Evolutionary conservation across 495 filamentous ascomycete species (phyloP), one percentile per base, ranked within the genome.

Genomic region (Echria macrotheca): DNA sequence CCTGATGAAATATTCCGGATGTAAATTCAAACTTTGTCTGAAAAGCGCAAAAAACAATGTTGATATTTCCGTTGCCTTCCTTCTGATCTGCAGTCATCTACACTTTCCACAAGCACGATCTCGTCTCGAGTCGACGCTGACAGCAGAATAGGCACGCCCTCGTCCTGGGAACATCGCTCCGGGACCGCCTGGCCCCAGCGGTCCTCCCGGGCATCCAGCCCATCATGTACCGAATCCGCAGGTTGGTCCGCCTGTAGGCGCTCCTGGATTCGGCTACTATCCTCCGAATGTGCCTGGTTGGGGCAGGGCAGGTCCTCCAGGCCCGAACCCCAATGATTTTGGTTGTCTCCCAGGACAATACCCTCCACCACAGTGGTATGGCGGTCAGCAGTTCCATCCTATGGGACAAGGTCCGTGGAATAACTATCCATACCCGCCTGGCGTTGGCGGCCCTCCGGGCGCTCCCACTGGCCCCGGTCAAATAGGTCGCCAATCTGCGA

Each of bases 11-110:
- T 61, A 88, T 81, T 54, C 72, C 85, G 86, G 86, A 89, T 89
- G 83, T 86, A 78, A 87, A 86, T 75, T 60, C 68, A 18, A 49
- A 69, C 77, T 71, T 73, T 77, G 82, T 84, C 82, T 90, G 81
- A 87, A 74, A 63, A 68, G 88, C 88, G 86, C 87, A 95, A 93
- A 84, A 71, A 68, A 57, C 71, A 76, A 67, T 95, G 89, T 91
- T 80, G 89, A 95, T 70, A 84, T 87, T 85, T 94, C 89, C 91
- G 90, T 95, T 96, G 91, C 90, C 90, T 95, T 96, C 91, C 90
- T 95, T 94, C 90, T 96, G 90, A 89, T 73, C 53, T 44, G 50
- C 21, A 50, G 52, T 50, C 47, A 29, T 51, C 42, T 21, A 18
- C 24, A n/a, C n/a, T n/a, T n/a, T n/a, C n/a, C n/a, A n/a, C n/a